phyloP scores from a whole-genome alignment of 495 filamentous ascomycete genomes.

The Penicillium psychrofluorescens region DNA sequence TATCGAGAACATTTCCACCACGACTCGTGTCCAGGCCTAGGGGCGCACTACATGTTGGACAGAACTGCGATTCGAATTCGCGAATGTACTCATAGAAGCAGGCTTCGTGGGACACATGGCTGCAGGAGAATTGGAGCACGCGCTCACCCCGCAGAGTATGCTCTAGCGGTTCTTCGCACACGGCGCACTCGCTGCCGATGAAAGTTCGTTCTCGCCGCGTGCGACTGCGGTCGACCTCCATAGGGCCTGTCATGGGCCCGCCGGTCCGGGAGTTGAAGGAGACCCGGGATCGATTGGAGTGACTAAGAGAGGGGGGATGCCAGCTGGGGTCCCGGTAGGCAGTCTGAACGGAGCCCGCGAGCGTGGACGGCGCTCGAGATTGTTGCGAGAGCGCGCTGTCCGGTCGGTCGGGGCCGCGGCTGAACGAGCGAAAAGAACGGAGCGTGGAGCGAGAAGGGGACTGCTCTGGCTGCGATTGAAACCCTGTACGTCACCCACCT shows the following conservation, averaged over 20 bases:
- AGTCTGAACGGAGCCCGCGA: constrained; percentile 14
- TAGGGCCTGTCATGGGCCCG: constrained; percentile 61
- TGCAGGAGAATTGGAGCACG: constrained; percentile 92
- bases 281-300: constrained; percentile 29
- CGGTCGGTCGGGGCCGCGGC: constrained; percentile 22
- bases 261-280: constrained; percentile 44
- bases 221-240: constrained; percentile 71
- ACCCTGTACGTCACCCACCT: constrained; percentile 19
- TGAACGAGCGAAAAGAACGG: constrained; percentile 26
- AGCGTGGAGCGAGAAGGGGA: constrained; percentile 29
- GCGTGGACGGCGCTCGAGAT: constrained; percentile 21
- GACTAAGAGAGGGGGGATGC: constrained; percentile 5
- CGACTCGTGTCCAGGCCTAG: constrained; percentile 90
- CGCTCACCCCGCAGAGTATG: constrained; percentile 93
- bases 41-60: constrained; percentile 89
- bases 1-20: constrained; percentile 88
- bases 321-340: constrained; percentile 9
- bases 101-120: constrained; percentile 93
- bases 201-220: constrained; percentile 90
- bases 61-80: constrained; percentile 90
- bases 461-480: constrained; percentile 21
- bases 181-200: constrained; percentile 87
- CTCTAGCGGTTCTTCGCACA: constrained; percentile 95
- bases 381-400: constrained; percentile 22
- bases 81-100: constrained; percentile 99